Evolutionary conservation across 805 yeast species (phyloP).

Genomic region (Metschnikowia drakensbergensis): DNA sequence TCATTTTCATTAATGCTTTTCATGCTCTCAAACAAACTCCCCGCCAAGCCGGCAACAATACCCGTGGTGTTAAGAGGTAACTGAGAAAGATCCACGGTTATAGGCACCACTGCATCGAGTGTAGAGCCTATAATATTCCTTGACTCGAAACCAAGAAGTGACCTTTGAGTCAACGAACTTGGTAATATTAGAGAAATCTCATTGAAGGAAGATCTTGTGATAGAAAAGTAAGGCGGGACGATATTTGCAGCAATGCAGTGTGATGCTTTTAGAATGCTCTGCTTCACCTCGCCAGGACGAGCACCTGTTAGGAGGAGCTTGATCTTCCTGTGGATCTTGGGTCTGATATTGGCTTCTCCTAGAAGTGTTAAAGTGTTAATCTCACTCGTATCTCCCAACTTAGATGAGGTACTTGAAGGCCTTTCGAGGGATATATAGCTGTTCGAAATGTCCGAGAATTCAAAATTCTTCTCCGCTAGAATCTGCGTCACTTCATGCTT

Average conservation of each 20-base stretch:
- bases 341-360: conserved; percentile 31
- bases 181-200: conserved; percentile 50
- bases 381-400: conserved; percentile 1
- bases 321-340: conserved; percentile 37
- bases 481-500: conserved; percentile 44
- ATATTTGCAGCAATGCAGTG: conserved; percentile 30
- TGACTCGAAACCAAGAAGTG: conserved; percentile 37
- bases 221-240: conserved; percentile 47
- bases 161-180: conserved; percentile 32
- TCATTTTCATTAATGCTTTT: conserved; percentile 13
- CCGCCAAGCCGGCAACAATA: conserved; percentile 62
- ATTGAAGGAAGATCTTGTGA: conserved; percentile 48
- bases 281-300: conserved; percentile 44
- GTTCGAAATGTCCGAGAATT: conserved; percentile 42
- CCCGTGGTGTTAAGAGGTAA: conserved; percentile 62
- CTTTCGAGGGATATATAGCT: conserved; percentile 30
- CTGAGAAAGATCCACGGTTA: conserved; percentile 48
- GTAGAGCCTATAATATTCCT: conserved; percentile 51
- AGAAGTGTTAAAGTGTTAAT: conserved; percentile 8
- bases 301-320: conserved; percentile 57
- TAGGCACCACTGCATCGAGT: conserved; percentile 54
- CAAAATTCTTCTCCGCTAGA: conserved; percentile 41
- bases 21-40: conserved; percentile 38
- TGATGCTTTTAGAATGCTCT: conserved; percentile 42
- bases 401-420: not conserved